Base-by-base conservation (phyloP, 2,329 filamentous ascomycete genomes). In the Camptophora hylomeconis region DNA sequence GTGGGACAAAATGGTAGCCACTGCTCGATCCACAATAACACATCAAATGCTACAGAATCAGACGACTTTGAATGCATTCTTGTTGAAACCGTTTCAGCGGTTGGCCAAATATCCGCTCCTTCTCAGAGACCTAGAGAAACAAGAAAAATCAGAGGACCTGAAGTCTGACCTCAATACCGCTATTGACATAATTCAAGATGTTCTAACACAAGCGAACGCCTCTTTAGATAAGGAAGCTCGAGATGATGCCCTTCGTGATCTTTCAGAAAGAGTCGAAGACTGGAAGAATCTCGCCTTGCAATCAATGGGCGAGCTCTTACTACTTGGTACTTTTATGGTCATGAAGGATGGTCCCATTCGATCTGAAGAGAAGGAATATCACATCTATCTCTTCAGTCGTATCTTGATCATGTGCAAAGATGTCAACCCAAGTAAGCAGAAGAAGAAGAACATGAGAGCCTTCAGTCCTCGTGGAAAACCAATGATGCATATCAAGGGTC, bases 401-500 rank as follows among this genome's bases (percentile, higher is more conserved):
- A 98, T 98, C 33, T 63, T 98, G 23, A 69, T 98, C 17, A 95
- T 89, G 55, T 95, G 89, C 70, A 98, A 95, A 61, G 89, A 95
- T 49, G 69, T 89, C 30, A 80, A 84, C 32, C 72, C 80, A 8
- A 83, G 76, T 53, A 94, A 94, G 60, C 65, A 69, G 28, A 80
- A 79, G 50, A 72, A 74, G 37, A 71, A 72, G 43, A 58, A 72
- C 42, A 65, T 68, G 33, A 52, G 57, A 34, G 87, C 82, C 50
- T 76, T 62, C 11, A 48, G 62, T 10, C 75, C 72, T 51, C 80
- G 72, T 45, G 79, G 78, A 22, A 93, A 87, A 56, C 60, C 65
- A 16, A 71, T 69, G 42, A 65, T 95, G 37, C 86, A 94, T 55
- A 67, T 98, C 17, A 98, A 98, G 57, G 89, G 89, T 20, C 75